Evolutionary conservation across 1,139 yeast genomes (phyloP), one percentile per base, ranked within the genome.

Genomic region (Yamadazyma aaseri): DNA sequence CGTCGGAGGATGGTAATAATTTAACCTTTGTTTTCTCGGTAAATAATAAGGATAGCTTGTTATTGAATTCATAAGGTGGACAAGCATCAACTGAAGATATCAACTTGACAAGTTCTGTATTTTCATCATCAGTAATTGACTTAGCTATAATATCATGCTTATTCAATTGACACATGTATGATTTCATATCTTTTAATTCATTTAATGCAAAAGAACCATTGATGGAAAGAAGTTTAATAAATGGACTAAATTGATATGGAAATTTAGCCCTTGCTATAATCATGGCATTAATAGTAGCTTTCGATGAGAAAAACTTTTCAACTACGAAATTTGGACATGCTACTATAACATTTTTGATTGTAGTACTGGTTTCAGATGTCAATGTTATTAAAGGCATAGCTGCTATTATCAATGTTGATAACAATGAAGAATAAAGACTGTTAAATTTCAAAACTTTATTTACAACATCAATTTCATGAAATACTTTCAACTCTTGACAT

Each of bases 11-110:
- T 1, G 86, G 78, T 20, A 86, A 57, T 1, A 86, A 58, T 45
- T 81, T 82, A 3, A 92, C 97, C 39, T 70, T 74, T 0, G 96
- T 83, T 3, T 82, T 81, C n/a, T 53, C 53, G 12, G 58, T 53
- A 32, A 76, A 56, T 7, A 68, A 45, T 33, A 76, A 53, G 1
- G 79, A 67, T 14, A 76, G 46, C 40, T 68, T 73, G 29, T 67
- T 66, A 25, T 59, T 59, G 12, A 49, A 31, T 48, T 76, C 82
- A 45, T 53, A 76, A 1, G 81, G 81, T 3, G 81, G 79, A 25
- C 54, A 61, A 3, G 76, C 46, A 38, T 72, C 74, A 10, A 76
- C 49, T 17, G 55, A 50, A 32, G 62, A 53, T 0, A 67, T 65
- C 16, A 73, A 47, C 34, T 56, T 62, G n/a, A 76, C 66, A 26